Percentiles rank a stretch among this genome's conserved stretches.
Evolutionary conservation across 805 yeast genomes (phyloP).

Genomic region (Saccharomyces mikatae): DNA sequence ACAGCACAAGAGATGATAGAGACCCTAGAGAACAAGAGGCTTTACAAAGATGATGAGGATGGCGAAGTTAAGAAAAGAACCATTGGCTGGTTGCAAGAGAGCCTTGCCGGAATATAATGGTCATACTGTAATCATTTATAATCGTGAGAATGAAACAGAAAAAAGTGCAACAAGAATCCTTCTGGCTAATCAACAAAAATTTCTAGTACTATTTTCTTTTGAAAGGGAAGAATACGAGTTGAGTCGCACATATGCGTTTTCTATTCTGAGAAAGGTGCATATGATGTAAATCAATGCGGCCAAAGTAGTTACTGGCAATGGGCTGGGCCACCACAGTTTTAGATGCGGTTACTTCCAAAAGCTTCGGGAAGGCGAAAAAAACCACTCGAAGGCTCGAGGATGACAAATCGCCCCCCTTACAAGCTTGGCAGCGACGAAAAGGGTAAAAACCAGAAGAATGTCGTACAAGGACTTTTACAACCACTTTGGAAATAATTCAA

Average conservation of each 20-base stretch:
- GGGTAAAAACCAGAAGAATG: neutral
- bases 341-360: neutral
- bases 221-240: neutral
- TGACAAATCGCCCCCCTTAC: neutral
- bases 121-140: neutral
- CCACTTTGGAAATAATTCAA: neutral
- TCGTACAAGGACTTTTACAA: neutral
- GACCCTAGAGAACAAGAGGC: conserved; percentile 23
- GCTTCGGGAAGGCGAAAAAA: neutral
- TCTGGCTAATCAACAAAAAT: neutral
- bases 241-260: neutral
- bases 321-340: neutral
- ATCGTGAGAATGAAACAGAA: neutral
- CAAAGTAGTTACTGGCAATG: neutral
- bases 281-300: neutral
- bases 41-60: conserved; percentile 26
- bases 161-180: neutral
- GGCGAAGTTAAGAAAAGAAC: conserved; percentile 30
- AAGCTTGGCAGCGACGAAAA: neutral
- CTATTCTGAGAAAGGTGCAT: neutral
- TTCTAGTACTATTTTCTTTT: neutral
- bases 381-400: neutral
- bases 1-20: conserved; percentile 30
- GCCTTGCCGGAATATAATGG: conserved; percentile 26
- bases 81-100: conserved; percentile 33